Conservation (phyloP, 2,329 filamentous ascomycete species). For the Fusarium veterinarium region DNA sequence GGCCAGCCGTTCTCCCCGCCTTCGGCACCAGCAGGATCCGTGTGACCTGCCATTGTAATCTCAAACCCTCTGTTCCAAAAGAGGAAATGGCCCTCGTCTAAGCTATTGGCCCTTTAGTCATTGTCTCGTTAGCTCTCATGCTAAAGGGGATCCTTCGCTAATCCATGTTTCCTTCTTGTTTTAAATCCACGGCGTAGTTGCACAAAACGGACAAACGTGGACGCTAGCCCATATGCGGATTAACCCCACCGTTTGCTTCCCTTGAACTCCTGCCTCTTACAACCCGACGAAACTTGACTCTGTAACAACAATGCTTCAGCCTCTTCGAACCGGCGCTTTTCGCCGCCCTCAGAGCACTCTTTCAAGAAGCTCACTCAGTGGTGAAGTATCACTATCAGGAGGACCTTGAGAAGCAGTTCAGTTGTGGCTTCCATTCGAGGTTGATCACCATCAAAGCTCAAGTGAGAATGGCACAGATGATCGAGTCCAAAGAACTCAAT, state of each 20-base stretch:
- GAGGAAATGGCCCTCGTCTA: constrained; percentile 12
- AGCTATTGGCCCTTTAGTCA: constrained; percentile 3
- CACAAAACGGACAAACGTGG: constrained; percentile 10
- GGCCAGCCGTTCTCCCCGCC: constrained; percentile 23
- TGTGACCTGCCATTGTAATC: constrained; percentile 36
- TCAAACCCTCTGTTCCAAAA: constrained; percentile 24
- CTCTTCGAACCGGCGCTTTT: constrained; percentile 14
- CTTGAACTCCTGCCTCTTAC: constrained; percentile 41
- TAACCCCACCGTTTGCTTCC: constrained; percentile 24
- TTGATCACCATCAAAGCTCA: neutral
- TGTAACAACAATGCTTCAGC: constrained; percentile 63
- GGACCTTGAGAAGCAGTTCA: neutral
- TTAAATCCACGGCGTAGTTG: constrained; percentile 26
- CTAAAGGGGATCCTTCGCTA: neutral
- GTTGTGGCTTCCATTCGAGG: constrained; percentile 11
- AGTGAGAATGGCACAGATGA: neutral
- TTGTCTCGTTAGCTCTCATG: neutral
- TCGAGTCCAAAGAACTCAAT: neutral
- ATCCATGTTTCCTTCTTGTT: constrained; percentile 37
- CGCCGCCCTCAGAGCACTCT: neutral
- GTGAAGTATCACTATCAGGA: neutral
- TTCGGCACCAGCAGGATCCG: constrained; percentile 32
- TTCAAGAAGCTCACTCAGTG: constrained; percentile 7
- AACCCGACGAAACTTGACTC: constrained; percentile 55
- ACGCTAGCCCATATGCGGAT: constrained; percentile 13